Conservation (phyloP, 768 basidiomycete species). For the Galerina marginata region DNA sequence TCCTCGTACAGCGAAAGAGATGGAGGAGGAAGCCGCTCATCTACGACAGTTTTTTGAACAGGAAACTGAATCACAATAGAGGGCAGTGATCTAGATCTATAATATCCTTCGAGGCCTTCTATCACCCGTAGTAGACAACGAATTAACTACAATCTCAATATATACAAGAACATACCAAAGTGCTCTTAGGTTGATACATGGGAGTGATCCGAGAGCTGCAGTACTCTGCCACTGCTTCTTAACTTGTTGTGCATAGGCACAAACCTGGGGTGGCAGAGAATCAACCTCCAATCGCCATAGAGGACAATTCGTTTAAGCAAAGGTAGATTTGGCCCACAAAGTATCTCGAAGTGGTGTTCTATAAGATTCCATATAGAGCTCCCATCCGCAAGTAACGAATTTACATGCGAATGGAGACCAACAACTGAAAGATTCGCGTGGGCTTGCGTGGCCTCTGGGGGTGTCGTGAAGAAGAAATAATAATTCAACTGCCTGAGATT, state of each 20-base stretch:
- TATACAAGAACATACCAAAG: background rate
- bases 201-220: slow-evolving; percentile 24
- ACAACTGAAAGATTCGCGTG: slow-evolving; percentile 47
- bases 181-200: background rate
- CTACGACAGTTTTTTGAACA: slow-evolving; percentile 57
- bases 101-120: background rate
- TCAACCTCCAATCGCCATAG: slow-evolving; percentile 58
- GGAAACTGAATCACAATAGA: background rate
- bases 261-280: slow-evolving; percentile 44
- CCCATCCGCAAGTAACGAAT: slow-evolving; percentile 43
- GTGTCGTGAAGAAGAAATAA: slow-evolving; percentile 55
- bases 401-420: slow-evolving; percentile 57
- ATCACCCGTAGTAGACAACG: background rate
- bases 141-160: background rate
- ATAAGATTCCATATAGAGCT: slow-evolving; percentile 45
- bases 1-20: slow-evolving; percentile 72
- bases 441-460: slow-evolving; percentile 23
- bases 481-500: slow-evolving; percentile 60
- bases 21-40: slow-evolving; percentile 82
- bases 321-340: slow-evolving; percentile 48
- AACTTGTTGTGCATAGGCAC: slow-evolving; percentile 34
- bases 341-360: slow-evolving; percentile 51
- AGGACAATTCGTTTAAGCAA: slow-evolving; percentile 50
- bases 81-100: background rate
- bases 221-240: slow-evolving; percentile 33